A percentile compares a stretch with the other conserved stretches of the same genome.
Conservation (phyloP, 345 rosid species). For the Mercurialis annua region DNA sequence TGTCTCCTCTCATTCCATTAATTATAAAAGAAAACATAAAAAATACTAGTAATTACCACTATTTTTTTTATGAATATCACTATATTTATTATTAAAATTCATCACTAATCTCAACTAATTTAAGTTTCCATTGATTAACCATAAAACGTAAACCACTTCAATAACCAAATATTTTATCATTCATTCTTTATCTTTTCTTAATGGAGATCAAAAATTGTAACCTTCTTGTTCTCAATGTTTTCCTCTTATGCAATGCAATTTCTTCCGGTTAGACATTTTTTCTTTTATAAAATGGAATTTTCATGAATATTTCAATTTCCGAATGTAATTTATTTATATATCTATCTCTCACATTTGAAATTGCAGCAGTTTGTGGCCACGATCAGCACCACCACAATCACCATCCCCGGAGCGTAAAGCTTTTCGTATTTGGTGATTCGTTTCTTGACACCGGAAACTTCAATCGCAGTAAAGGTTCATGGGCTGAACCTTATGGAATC, state of each 20-base stretch:
- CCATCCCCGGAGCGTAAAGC: neutral
- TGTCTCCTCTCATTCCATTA: no score
- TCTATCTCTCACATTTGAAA: neutral
- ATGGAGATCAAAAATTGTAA: neutral
- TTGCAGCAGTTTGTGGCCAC: neutral
- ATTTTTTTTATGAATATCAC: no score
- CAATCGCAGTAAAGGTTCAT: neutral
- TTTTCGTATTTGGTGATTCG: slow-evolving; percentile 22
- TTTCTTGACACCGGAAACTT: slow-evolving; percentile 20
- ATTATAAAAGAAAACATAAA: no score
- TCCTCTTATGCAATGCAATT: neutral
- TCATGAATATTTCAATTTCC: no score
- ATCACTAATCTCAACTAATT: no score
- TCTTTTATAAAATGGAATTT: neutral
- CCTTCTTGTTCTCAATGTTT: neutral
- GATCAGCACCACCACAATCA: neutral
- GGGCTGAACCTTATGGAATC: slow-evolving; percentile 16
- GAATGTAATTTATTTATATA: neutral
- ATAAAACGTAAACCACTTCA: no score
- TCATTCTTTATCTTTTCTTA: neutral
- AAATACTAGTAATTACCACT: no score
- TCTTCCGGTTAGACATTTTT: neutral
- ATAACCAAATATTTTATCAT: no score
- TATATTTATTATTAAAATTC: no score
- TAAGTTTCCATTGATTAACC: no score